These are phyloP conservation scores for Stephania yunnanensis DNA, from an alignment of 164 flowering plant genomes.

Conservation along the genomic window DNA sequence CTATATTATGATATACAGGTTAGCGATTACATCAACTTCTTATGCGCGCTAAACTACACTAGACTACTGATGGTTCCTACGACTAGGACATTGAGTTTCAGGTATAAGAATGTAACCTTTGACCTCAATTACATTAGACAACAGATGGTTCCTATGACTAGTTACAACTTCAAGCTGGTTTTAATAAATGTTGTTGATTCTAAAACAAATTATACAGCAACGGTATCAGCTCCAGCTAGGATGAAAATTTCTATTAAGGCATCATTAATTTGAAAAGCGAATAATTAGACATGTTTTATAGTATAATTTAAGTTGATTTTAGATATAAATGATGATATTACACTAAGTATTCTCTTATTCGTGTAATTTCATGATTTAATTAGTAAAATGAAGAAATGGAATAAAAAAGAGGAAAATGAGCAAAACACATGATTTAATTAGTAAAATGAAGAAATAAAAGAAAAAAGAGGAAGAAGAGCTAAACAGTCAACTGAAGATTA, in stretches of 20 bases:
- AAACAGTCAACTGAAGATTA: too few relatives aligned
- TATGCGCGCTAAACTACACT: conserved; percentile 32
- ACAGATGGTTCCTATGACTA: not conserved
- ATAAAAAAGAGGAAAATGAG: too few relatives aligned
- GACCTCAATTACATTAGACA: conserved; percentile 22
- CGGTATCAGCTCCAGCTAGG: conserved; percentile 12
- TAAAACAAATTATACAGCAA: conserved; percentile 12
- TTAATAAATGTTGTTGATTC: conserved; percentile 17
- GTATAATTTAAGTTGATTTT: too few relatives aligned
- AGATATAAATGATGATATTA: too few relatives aligned
- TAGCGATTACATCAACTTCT: conserved; percentile 25
- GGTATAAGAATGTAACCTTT: conserved; percentile 17
- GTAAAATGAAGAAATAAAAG: too few relatives aligned
- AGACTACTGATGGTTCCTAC: conserved; percentile 19
- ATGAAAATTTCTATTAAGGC: conserved; percentile 13
- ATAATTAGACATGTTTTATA: too few relatives aligned
- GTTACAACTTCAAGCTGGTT: conserved; percentile 13
- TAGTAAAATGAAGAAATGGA: too few relatives aligned
- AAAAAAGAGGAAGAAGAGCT: too few relatives aligned
- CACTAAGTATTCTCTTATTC: too few relatives aligned
- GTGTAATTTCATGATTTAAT: too few relatives aligned
- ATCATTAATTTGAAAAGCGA: not conserved
- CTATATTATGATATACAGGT: conserved; percentile 29
- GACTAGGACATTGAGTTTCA: conserved; percentile 16
- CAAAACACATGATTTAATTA: too few relatives aligned